Conservation (phyloP, 2,329 filamentous ascomycete species). For the Orbilia ellipsospora region DNA sequence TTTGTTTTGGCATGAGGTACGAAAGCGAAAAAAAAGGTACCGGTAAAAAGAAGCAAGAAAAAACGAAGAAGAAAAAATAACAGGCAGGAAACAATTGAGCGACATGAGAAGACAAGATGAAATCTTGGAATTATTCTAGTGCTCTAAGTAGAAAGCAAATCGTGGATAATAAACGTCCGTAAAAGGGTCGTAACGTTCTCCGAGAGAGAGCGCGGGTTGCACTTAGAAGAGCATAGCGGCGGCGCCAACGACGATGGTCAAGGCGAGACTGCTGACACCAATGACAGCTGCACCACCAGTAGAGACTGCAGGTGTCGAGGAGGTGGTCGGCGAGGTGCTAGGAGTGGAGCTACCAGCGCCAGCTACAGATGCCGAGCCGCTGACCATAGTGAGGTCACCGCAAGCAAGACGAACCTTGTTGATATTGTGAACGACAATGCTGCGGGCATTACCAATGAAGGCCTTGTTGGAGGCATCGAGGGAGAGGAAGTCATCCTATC, state of each 20-base stretch:
- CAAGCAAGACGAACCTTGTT: conserved; percentile 71
- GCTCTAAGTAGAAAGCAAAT: no score
- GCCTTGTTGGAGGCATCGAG: conserved; percentile 66
- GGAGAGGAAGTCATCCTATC: conserved; percentile 69
- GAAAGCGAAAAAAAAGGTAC: not conserved
- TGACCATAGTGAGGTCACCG: conserved; percentile 69
- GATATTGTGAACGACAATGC: conserved; percentile 72
- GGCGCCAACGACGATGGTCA: conserved; percentile 23
- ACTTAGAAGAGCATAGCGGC: conserved; percentile 32
- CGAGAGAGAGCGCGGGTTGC: not conserved
- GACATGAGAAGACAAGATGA: not conserved
- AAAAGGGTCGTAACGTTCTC: not conserved
- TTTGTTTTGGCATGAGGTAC: not conserved
- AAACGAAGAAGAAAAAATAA: conserved; percentile 1
- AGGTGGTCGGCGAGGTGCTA: conserved; percentile 8
- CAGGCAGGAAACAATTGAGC: not conserved
- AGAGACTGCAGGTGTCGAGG: conserved; percentile 13
- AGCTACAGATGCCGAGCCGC: not conserved
- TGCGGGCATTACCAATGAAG: conserved; percentile 73
- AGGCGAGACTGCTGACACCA: conserved; percentile 23
- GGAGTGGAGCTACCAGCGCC: not conserved
- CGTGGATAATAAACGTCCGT: no score
- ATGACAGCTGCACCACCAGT: conserved; percentile 20
- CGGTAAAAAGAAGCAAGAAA: conserved; percentile 2
- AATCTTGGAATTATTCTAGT: not conserved